Conservation (phyloP, 2,329 filamentous ascomycete species). For the Plectosphaerella sp. region DNA sequence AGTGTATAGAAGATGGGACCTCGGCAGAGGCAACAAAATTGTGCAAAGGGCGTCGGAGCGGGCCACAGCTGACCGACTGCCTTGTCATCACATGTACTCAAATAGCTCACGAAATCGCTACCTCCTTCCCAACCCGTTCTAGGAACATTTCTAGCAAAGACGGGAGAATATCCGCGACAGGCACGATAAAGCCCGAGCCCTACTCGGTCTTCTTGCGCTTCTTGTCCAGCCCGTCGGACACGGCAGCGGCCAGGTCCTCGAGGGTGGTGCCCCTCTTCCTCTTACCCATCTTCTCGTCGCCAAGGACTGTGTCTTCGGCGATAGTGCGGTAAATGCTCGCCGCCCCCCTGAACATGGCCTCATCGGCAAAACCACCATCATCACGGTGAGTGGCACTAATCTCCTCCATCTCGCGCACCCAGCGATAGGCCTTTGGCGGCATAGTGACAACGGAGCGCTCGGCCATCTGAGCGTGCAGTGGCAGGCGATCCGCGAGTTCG, state of each 20-base stretch:
- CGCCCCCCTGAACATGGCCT: slow-evolving; percentile 50
- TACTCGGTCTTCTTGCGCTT: slow-evolving; percentile 34
- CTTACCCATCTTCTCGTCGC: slow-evolving; percentile 52
- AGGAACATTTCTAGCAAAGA: no score
- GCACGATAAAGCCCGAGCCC: background rate
- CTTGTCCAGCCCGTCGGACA: slow-evolving; percentile 41
- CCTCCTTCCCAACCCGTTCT: no score
- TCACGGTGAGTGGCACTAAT: slow-evolving; percentile 62
- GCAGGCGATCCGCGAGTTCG: slow-evolving; percentile 48
- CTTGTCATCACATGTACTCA: no score
- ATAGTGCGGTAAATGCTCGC: slow-evolving; percentile 59
- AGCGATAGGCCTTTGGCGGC: slow-evolving; percentile 72
- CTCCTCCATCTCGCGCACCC: slow-evolving; percentile 75
- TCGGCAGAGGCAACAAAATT: no score
- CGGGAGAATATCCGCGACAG: no score
- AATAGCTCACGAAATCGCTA: no score
- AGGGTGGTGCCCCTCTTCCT: slow-evolving; percentile 51
- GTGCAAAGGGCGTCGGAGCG: no score
- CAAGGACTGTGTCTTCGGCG: slow-evolving; percentile 57
- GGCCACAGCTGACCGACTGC: no score
- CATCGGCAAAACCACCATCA: slow-evolving; percentile 56
- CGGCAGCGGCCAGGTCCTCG: slow-evolving; percentile 49
- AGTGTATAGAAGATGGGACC: no score
- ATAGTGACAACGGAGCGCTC: slow-evolving; percentile 53
- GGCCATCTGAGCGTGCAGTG: slow-evolving; percentile 38